Conservation (phyloP, 2,329 filamentous ascomycete genomes). For the Penicillium freii region DNA sequence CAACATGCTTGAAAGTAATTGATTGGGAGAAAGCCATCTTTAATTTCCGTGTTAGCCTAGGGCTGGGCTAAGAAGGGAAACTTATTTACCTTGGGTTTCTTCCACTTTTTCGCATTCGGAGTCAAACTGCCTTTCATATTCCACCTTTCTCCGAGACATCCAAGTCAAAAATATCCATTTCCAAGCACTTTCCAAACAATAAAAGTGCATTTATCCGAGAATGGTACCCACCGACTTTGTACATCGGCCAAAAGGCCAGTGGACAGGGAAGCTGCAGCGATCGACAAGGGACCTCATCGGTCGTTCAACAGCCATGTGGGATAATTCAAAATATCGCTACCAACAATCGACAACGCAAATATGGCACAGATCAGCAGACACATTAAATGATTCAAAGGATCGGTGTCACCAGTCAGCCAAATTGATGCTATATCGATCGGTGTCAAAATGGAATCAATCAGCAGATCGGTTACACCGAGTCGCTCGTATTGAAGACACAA, state of each 20-base stretch:
- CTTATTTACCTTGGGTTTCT: neutral
- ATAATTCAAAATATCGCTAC: conserved; percentile 12
- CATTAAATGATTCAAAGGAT: conserved; percentile 9
- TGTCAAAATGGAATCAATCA: conserved; percentile 12
- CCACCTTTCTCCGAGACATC: neutral
- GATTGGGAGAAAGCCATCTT: neutral
- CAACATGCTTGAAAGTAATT: neutral
- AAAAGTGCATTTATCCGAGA: neutral
- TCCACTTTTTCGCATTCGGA: neutral
- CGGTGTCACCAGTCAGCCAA: conserved; percentile 14
- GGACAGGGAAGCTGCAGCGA: conserved; percentile 12
- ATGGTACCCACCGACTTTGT: conserved; percentile 8
- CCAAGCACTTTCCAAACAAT: neutral
- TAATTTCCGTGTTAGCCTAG: neutral
- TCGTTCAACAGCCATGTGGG: conserved; percentile 11
- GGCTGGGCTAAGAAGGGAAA: neutral
- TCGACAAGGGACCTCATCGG: conserved; percentile 14
- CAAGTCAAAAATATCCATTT: neutral
- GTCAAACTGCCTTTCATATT: neutral
- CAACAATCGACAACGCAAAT: conserved; percentile 15
- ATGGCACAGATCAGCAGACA: conserved; percentile 15
- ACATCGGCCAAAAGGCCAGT: conserved; percentile 5
- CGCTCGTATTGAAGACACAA: neutral
- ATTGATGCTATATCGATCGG: conserved; percentile 7
- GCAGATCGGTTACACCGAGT: conserved; percentile 10